phyloP scores from a whole-genome alignment of 192 early-diverging fungal species.

The Piromyces sp. region DNA sequence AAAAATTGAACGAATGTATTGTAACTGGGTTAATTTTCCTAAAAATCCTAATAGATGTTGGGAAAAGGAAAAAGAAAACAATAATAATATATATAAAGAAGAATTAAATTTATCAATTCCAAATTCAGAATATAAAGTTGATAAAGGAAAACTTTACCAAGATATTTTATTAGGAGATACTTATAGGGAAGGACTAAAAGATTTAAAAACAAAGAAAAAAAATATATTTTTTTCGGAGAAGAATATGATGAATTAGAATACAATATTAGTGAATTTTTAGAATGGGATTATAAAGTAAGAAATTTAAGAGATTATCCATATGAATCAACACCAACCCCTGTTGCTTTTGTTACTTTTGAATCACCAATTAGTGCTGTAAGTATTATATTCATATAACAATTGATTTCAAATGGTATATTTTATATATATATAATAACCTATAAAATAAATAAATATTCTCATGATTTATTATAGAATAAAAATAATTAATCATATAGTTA shows the following conservation, averaged over 20 bases:
- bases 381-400: neutral
- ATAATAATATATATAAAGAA: neutral
- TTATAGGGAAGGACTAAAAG: neutral
- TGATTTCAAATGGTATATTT: too few relatives aligned
- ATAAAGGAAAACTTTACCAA: neutral
- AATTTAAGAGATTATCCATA: neutral
- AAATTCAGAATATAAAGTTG: neutral
- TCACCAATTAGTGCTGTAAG: slow-evolving; percentile 30
- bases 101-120: neutral
- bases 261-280: neutral
- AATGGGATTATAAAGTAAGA: neutral
- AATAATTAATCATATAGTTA: too few relatives aligned
- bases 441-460: too few relatives aligned
- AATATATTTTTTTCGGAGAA: neutral
- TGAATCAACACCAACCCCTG: neutral
- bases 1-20: slow-evolving; percentile 20
- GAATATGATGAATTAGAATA: neutral
- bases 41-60: neutral
- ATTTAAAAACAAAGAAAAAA: neutral
- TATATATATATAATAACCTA: too few relatives aligned
- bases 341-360: slow-evolving; percentile 38
- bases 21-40: neutral
- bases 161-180: neutral
- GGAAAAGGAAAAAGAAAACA: too few relatives aligned
- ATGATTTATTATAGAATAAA: too few relatives aligned